Conservation (phyloP, 805 yeast genomes). For the fission yeast (Schizosaccharomyces pombe) region DNA sequence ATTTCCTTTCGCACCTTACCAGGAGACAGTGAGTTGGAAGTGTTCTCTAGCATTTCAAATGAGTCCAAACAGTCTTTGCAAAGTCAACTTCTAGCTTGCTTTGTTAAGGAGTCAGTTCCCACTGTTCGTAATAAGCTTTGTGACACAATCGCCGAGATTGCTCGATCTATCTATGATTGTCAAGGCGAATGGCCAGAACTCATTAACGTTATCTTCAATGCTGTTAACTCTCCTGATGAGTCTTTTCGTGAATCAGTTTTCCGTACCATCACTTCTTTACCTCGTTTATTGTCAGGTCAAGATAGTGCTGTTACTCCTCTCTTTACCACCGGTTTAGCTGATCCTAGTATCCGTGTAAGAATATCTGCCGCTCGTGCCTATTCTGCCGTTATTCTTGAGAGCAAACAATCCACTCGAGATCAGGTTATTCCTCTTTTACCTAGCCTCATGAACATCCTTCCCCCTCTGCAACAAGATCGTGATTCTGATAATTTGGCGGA, state of each 20-base stretch:
- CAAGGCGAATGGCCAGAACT: slow-evolving; percentile 63
- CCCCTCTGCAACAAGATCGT: slow-evolving; percentile 55
- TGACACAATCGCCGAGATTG: slow-evolving; percentile 84
- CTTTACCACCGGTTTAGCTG: slow-evolving; percentile 62
- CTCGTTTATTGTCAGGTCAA: slow-evolving; percentile 44
- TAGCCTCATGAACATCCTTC: slow-evolving; percentile 60
- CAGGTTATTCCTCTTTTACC: slow-evolving; percentile 60
- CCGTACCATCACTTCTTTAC: slow-evolving; percentile 67
- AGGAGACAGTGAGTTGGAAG: slow-evolving; percentile 29
- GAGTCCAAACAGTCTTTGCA: slow-evolving; percentile 41
- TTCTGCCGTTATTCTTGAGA: slow-evolving; percentile 62
- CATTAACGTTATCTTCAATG: slow-evolving; percentile 48
- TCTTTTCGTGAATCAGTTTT: slow-evolving; percentile 73
- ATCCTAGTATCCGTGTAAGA: slow-evolving; percentile 56
- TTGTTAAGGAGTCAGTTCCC: slow-evolving; percentile 38
- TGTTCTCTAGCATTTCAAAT: slow-evolving; percentile 42
- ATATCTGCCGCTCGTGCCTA: slow-evolving; percentile 83
- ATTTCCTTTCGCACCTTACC: slow-evolving; percentile 31
- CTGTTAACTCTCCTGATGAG: slow-evolving; percentile 31
- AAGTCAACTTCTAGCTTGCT: slow-evolving; percentile 44
- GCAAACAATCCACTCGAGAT: slow-evolving; percentile 63
- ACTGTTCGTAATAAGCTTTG: slow-evolving; percentile 75
- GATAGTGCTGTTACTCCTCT: slow-evolving; percentile 35
- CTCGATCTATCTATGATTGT: slow-evolving; percentile 19
- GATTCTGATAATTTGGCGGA: slow-evolving; percentile 63